phyloP scores from a whole-genome alignment of 2,329 filamentous ascomycete genomes.

The Mycosphaerelloides madeirae region DNA sequence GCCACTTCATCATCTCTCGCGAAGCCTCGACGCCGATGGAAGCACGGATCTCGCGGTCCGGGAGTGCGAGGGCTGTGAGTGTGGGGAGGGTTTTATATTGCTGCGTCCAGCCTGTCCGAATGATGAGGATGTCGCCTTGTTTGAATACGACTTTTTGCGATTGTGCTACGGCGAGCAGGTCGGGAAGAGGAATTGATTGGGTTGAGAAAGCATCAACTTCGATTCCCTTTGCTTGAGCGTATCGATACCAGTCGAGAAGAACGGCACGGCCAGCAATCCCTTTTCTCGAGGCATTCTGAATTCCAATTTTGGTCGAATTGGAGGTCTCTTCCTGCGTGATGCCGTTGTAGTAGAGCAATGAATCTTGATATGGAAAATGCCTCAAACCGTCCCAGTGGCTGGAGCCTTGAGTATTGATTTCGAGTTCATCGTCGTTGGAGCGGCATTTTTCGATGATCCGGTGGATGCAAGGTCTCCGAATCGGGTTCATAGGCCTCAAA shows the following conservation, averaged over 20 bases:
- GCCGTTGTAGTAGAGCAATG: conserved; percentile 33
- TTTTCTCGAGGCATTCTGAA: conserved; percentile 44
- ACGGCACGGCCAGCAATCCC: conserved; percentile 54
- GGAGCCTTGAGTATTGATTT: conserved; percentile 26
- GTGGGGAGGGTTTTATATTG: conserved; percentile 18
- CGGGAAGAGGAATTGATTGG: conserved; percentile 6
- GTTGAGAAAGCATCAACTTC: conserved; percentile 1
- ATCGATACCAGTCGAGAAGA: conserved; percentile 49
- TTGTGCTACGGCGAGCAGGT: background rate
- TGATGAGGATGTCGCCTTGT: conserved; percentile 51
- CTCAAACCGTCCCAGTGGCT: conserved; percentile 48
- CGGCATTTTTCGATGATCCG: conserved; percentile 36
- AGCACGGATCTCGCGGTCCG: conserved; percentile 4
- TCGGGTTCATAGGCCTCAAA: conserved; percentile 50
- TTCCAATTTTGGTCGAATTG: conserved; percentile 38
- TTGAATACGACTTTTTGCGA: conserved; percentile 43
- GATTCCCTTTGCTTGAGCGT: conserved; percentile 19
- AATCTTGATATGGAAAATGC: conserved; percentile 48
- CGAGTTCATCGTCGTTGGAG: conserved; percentile 54
- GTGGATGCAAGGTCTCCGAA: conserved; percentile 39
- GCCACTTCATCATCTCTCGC: conserved; percentile 7
- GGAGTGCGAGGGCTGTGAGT: conserved; percentile 3
- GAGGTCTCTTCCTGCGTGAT: conserved; percentile 36
- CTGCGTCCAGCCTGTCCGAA: conserved; percentile 46
- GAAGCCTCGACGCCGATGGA: conserved; percentile 4